These are phyloP conservation scores for Leccinum truebloodii DNA, from an alignment of 768 basidiomycete genomes.

Conservation along the genomic window DNA sequence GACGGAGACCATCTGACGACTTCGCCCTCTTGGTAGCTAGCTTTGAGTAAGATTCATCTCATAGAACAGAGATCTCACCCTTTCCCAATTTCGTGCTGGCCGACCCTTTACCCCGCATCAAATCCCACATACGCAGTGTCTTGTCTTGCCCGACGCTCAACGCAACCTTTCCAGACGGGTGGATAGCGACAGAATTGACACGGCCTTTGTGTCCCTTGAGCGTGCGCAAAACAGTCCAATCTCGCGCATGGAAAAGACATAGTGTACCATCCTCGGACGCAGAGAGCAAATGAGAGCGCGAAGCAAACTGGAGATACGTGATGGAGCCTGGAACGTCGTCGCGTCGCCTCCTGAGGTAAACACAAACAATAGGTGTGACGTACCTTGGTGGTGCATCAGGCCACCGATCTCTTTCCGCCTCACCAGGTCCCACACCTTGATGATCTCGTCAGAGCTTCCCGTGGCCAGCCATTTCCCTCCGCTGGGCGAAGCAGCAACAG, in stretches of 20 bases:
- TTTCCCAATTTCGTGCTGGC: conserved; percentile 89
- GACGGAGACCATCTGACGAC: conserved; percentile 84
- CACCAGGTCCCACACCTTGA: conserved; percentile 96
- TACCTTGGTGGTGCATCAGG: conserved; percentile 93
- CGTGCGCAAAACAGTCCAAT: conserved; percentile 87
- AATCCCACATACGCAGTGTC: conserved; percentile 96
- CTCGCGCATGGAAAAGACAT: conserved; percentile 87
- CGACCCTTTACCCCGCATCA: conserved; percentile 90
- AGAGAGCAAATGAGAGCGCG: conserved; percentile 86
- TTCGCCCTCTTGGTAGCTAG: conserved; percentile 70
- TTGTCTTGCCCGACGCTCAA: conserved; percentile 89
- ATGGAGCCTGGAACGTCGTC: conserved; percentile 70
- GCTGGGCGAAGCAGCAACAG: conserved; percentile 81
- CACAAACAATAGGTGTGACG: conserved; percentile 9
- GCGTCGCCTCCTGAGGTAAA: neutral
- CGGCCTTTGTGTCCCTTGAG: conserved; percentile 94
- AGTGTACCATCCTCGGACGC: conserved; percentile 93
- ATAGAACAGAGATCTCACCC: conserved; percentile 46
- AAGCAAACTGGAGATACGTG: conserved; percentile 83
- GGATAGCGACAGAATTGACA: conserved; percentile 87
- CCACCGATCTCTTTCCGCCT: conserved; percentile 93
- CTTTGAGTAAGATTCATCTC: neutral
- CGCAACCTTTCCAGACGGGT: conserved; percentile 90
- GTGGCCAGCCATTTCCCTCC: conserved; percentile 97
- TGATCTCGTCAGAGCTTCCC: conserved; percentile 92